Conservation (phyloP, 495 filamentous ascomycete species). For the Xylaria telfairii region DNA sequence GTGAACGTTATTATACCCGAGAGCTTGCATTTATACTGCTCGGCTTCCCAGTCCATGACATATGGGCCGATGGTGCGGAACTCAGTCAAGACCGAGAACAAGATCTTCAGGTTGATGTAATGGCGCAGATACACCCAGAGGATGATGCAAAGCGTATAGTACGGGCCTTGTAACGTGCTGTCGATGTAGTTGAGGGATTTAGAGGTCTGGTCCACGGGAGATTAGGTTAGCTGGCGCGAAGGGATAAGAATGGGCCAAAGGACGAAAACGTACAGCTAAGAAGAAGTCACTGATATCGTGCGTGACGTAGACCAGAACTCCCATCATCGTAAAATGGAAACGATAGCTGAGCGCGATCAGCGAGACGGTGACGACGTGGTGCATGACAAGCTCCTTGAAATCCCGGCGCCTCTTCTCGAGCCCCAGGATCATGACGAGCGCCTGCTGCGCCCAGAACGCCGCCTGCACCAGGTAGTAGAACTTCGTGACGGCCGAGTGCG, state of each 20-base stretch:
- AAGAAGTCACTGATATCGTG: constrained; percentile 97
- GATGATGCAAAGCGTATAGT: constrained; percentile 78
- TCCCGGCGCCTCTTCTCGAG: constrained; percentile 95
- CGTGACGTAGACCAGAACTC: constrained; percentile 92
- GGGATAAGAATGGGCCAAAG: background rate
- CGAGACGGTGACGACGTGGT: constrained; percentile 87
- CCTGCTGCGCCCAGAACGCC: constrained; percentile 94
- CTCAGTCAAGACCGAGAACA: constrained; percentile 81
- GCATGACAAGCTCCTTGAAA: constrained; percentile 88
- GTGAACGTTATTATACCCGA: constrained; percentile 72
- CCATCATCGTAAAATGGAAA: constrained; percentile 97
- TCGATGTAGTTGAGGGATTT: constrained; percentile 93
- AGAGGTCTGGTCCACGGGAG: constrained; percentile 81
- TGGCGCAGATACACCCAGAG: constrained; percentile 94
- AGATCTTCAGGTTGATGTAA: constrained; percentile 84
- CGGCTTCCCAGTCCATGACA: constrained; percentile 78
- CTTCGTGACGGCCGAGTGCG: constrained; percentile 83
- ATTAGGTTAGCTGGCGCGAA: no score
- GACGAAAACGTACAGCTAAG: constrained; percentile 71
- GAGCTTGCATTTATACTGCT: constrained; percentile 80
- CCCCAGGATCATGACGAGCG: constrained; percentile 84
- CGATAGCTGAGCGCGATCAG: constrained; percentile 88
- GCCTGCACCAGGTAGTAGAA: constrained; percentile 95
- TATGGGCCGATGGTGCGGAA: constrained; percentile 87
- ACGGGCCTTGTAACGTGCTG: constrained; percentile 72